These are phyloP conservation scores for Solanum rostratum DNA, from an alignment of 257 asterid species.

Conservation along the genomic window DNA sequence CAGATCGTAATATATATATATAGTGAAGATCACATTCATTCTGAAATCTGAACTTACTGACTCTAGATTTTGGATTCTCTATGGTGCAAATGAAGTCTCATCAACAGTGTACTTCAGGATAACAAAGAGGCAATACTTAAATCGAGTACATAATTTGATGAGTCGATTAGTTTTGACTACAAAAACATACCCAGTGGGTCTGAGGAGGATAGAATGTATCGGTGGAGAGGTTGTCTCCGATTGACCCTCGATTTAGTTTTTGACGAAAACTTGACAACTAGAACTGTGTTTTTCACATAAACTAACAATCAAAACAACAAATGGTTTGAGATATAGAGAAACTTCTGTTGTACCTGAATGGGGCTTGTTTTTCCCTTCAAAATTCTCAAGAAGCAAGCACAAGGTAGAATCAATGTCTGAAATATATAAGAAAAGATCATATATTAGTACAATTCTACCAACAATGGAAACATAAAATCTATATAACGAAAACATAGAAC, in stretches of 20 bases:
- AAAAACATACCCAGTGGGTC: neutral
- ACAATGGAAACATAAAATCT: neutral
- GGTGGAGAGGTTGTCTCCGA: no score
- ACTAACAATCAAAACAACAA: neutral
- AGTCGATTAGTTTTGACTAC: neutral
- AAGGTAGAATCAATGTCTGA: slow-evolving; percentile 84
- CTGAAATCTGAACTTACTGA: neutral
- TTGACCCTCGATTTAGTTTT: neutral
- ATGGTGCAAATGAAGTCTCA: neutral
- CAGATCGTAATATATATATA: neutral
- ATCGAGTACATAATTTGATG: neutral
- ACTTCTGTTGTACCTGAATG: slow-evolving; percentile 42
- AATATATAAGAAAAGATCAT: neutral
- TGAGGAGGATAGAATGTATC: no score
- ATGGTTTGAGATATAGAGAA: neutral
- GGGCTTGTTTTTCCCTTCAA: slow-evolving; percentile 39
- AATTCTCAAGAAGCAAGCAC: slow-evolving; percentile 87
- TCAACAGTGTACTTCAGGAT: neutral
- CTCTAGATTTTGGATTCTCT: neutral
- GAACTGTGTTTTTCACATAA: neutral
- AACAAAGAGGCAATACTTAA: neutral
- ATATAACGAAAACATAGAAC: neutral
- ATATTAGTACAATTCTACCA: neutral
- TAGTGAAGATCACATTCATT: neutral
- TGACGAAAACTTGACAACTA: neutral